Evolutionary conservation across 2,329 filamentous ascomycete genomes (phyloP).

Genomic region (Botryotinia globosa): DNA sequence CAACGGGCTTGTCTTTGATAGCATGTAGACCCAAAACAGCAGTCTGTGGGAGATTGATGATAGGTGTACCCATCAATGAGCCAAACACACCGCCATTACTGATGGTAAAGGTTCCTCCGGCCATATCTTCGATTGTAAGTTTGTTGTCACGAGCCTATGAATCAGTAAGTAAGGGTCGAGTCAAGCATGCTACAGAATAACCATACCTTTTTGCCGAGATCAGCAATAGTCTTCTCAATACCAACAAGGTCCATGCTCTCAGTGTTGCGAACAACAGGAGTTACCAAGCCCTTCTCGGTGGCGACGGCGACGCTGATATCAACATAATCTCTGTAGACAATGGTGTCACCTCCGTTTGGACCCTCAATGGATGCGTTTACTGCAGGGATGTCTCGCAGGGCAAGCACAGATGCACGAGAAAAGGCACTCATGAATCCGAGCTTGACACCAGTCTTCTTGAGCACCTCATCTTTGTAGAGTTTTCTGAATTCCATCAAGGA

Average conservation of each 20-base stretch:
- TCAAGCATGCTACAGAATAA: background rate
- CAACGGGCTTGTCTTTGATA: conserved; percentile 91
- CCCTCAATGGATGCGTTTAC: conserved; percentile 98
- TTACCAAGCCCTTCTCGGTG: conserved; percentile 95
- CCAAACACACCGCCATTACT: conserved; percentile 97
- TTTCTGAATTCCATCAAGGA: conserved; percentile 96
- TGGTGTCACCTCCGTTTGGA: conserved; percentile 90
- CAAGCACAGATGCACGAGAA: conserved; percentile 81
- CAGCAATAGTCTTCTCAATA: conserved; percentile 88
- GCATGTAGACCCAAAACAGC: conserved; percentile 91
- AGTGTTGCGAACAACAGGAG: conserved; percentile 90
- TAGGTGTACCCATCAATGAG: conserved; percentile 94
- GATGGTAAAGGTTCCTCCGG: conserved; percentile 96
- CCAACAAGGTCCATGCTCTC: conserved; percentile 83
- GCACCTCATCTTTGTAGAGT: conserved; percentile 91
- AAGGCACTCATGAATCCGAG: conserved; percentile 99
- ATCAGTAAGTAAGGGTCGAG: conserved; percentile 22
- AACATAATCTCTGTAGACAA: conserved; percentile 97
- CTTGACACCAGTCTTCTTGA: conserved; percentile 96
- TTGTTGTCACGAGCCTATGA: conserved; percentile 85
- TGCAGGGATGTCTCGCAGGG: conserved; percentile 90
- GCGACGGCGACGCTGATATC: conserved; percentile 97
- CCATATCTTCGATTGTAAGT: conserved; percentile 98
- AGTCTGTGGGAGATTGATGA: conserved; percentile 95
- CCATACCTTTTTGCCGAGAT: conserved; percentile 88